phyloP scores from a whole-genome alignment of 2,329 filamentous ascomycete genomes.

The Rhynchosporium agropyri region DNA sequence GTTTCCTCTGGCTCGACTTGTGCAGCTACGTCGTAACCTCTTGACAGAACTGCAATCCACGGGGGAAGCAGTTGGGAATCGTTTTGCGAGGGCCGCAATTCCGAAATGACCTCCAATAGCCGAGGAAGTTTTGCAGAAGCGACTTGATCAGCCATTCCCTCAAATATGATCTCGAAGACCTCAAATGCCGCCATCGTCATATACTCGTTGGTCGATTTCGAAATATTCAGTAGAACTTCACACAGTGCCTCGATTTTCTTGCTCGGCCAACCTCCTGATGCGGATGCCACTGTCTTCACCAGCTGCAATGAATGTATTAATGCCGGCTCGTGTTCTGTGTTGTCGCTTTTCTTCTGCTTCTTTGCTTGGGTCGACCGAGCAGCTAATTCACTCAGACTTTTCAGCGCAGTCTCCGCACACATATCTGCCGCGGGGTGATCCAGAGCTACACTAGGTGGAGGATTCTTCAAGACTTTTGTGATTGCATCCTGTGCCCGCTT shows the following conservation, averaged over 20 bases:
- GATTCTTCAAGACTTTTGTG: conserved; percentile 77
- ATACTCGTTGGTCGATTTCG: conserved; percentile 88
- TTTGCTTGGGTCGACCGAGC: conserved; percentile 61
- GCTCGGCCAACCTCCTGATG: conserved; percentile 93
- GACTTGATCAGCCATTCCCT: conserved; percentile 84
- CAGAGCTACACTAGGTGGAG: conserved; percentile 86
- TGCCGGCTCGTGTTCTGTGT: conserved; percentile 71
- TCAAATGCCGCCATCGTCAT: conserved; percentile 96
- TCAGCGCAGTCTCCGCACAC: conserved; percentile 89
- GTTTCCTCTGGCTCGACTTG: conserved; percentile 89
- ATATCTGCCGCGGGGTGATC: conserved; percentile 96
- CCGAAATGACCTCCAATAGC: conserved; percentile 87
- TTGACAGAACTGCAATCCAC: conserved; percentile 93
- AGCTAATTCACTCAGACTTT: conserved; percentile 75
- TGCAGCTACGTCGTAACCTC: conserved; percentile 91
- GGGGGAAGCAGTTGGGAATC: conserved; percentile 93
- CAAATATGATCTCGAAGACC: conserved; percentile 96
- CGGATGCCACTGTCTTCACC: conserved; percentile 83
- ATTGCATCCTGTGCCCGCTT: conserved; percentile 92
- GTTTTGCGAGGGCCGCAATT: conserved; percentile 87
- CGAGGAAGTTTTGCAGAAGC: conserved; percentile 88
- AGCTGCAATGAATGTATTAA: conserved; percentile 92
- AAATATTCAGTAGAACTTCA: conserved; percentile 85
- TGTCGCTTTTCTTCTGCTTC: conserved; percentile 67
- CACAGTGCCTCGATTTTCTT: conserved; percentile 92